Base-by-base conservation (phyloP, 2,329 filamentous ascomycete species). In the Ophiostoma sp. region DNA sequence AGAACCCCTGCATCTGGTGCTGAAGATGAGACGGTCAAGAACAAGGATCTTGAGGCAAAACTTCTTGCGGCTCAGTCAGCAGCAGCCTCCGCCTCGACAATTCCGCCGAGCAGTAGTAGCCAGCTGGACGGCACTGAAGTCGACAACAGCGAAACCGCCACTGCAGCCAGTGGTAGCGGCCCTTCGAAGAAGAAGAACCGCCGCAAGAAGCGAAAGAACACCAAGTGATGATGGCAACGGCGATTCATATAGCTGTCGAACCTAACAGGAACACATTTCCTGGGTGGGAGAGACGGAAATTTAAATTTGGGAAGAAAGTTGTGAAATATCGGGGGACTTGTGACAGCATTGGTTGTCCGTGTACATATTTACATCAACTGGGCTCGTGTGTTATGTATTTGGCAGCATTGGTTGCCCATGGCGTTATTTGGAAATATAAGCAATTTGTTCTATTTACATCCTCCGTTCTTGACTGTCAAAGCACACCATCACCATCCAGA, bases 101-200 rank as follows among this genome's bases (percentile, higher is more conserved):
- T 39, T 6, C 45, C 31, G 7, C 66, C 59, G 45, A 55, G 42
- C 42, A 48, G 42, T 19, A 68, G 63, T 11, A 52, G 55, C 31
- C 63, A 42, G 36, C 55, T 31, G 19, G 63, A 42, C 33, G 64
- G 69, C 15, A 70, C 33, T 2, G 52, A n/a, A 7, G 73, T 63
- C 28, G 73, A 70, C 9, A 73, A 74, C 7, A 74, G 74, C 45
- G 76, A 75, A 39, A 25, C 22, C 25, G 9, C 17, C 28, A 31
- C 42, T 19, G 57, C 42, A 9, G 22, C 19, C 15, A 55, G 33
- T 42, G 72, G 74, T 1, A 72, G 73, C 22, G 78, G 73, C 31
- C 57, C 75, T 11, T 73, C 71, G 15, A 82, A 81, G 77, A 81
- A 81, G 76, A 82, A 82, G 76, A 82, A 81, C 72, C 78, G 81